Percentiles rank a stretch among this genome's conserved stretches.
These are phyloP conservation scores for Nicotiana rustica DNA, from an alignment of 305 asterid genomes.

Conservation along the genomic window DNA sequence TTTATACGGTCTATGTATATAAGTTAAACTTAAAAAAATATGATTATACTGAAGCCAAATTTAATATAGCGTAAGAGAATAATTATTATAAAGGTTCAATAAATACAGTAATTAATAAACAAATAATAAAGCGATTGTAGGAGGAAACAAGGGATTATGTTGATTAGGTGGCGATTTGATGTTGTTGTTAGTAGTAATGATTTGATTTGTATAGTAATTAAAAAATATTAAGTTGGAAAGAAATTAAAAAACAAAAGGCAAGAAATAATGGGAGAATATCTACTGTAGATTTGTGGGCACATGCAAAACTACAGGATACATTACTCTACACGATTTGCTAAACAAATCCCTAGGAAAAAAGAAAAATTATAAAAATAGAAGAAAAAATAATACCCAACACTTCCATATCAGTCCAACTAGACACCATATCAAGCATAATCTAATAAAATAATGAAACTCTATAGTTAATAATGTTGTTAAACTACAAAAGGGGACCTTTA, in stretches of 20 bases:
- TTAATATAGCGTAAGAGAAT: not conserved
- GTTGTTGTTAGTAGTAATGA: constrained; percentile 40
- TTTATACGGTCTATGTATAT: too few species aligned
- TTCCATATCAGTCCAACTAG: constrained; percentile 49
- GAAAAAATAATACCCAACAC: constrained; percentile 27
- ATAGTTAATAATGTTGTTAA: not conserved
- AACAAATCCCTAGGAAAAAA: constrained; percentile 27
- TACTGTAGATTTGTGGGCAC: constrained; percentile 57
- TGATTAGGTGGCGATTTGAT: constrained; percentile 47
- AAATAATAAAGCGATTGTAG: constrained; percentile 16
- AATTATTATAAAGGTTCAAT: constrained; percentile 16
- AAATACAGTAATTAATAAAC: constrained; percentile 22
- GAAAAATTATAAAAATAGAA: not conserved
- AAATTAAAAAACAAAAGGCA: constrained; percentile 21
- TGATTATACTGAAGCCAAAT: not conserved
- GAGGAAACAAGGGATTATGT: constrained; percentile 56
- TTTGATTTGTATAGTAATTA: constrained; percentile 38
- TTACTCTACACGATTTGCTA: constrained; percentile 41
- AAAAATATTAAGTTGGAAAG: constrained; percentile 19
- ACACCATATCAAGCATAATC: constrained; percentile 47
- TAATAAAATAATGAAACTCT: constrained; percentile 39
- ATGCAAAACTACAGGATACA: constrained; percentile 43
- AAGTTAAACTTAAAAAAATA: not conserved
- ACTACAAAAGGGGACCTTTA: not conserved
- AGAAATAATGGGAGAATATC: constrained; percentile 42